Evolutionary conservation across 2,329 filamentous ascomycete species (phyloP).

Genomic region (Fonsecaea monophora): DNA sequence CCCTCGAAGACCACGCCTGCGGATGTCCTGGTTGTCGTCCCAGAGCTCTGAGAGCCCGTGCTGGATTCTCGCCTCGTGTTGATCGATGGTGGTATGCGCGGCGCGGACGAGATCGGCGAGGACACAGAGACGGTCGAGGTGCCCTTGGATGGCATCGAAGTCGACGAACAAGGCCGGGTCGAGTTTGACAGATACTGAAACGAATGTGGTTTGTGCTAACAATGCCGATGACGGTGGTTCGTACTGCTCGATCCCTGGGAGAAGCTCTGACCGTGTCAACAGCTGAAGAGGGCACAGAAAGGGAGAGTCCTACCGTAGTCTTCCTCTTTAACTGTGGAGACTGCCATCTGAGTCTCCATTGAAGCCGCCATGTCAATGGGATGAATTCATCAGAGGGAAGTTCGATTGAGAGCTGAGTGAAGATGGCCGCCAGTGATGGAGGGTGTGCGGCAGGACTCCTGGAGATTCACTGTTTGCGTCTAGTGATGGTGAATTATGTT

Average conservation of each 20-base stretch:
- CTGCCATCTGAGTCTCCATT: slow-evolving; percentile 5
- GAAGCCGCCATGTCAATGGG: background rate
- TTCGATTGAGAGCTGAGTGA: background rate
- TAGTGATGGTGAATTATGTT: background rate
- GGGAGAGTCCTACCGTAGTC: slow-evolving; percentile 5
- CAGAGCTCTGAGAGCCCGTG: slow-evolving; percentile 15
- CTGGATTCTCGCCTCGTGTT: slow-evolving; percentile 11
- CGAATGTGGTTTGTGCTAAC: background rate
- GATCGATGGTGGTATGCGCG: background rate
- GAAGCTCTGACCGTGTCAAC: slow-evolving; percentile 3
- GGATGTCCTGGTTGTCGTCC: slow-evolving; percentile 20
- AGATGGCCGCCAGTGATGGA: background rate
- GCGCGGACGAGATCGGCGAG: slow-evolving; percentile 18
- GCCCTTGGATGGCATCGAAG: slow-evolving; percentile 5
- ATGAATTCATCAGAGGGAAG: background rate
- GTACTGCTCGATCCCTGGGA: background rate
- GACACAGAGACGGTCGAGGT: background rate
- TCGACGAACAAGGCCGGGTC: slow-evolving; percentile 12
- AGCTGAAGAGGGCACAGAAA: background rate
- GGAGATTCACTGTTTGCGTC: background rate
- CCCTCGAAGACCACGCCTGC: slow-evolving; percentile 27
- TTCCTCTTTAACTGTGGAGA: background rate
- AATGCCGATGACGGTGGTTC: background rate
- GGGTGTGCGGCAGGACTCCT: slow-evolving; percentile 2
- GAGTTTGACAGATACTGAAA: background rate